Evolutionary conservation across 2,329 filamentous ascomycete genomes (phyloP).

Genomic region (Fonsecaea multimorphosa): DNA sequence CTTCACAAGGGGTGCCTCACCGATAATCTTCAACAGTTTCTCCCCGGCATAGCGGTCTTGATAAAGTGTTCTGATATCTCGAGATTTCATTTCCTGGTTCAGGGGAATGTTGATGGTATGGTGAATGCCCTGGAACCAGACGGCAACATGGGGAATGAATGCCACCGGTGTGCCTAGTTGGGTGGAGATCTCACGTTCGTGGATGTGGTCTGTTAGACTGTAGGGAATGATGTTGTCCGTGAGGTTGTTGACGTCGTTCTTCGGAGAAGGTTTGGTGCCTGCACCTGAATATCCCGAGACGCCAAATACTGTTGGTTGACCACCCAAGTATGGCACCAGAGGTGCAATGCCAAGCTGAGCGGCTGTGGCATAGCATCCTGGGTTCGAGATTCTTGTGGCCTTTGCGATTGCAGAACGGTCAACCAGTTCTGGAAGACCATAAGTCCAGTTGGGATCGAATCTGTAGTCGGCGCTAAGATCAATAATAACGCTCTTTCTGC

Average conservation of each 20-base stretch:
- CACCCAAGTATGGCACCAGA: slow-evolving; percentile 76
- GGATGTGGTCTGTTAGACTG: slow-evolving; percentile 89
- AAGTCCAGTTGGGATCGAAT: slow-evolving; percentile 84
- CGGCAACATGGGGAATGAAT: slow-evolving; percentile 93
- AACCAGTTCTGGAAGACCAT: slow-evolving; percentile 86
- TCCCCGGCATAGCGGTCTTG: slow-evolving; percentile 96
- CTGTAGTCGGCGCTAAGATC: slow-evolving; percentile 97
- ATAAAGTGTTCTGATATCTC: slow-evolving; percentile 92
- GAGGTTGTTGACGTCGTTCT: slow-evolving; percentile 86
- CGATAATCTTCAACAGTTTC: slow-evolving; percentile 89
- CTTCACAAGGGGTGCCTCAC: slow-evolving; percentile 85
- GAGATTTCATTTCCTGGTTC: slow-evolving; percentile 81
- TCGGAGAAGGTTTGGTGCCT: slow-evolving; percentile 89
- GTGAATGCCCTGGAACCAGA: slow-evolving; percentile 96
- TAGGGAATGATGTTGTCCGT: slow-evolving; percentile 90
- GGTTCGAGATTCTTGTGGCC: slow-evolving; percentile 84
- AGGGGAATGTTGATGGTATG: slow-evolving; percentile 91
- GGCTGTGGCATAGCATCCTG: slow-evolving; percentile 93
- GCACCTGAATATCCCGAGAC: slow-evolving; percentile 94
- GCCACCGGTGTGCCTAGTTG: slow-evolving; percentile 77
- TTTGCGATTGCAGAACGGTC: slow-evolving; percentile 76
- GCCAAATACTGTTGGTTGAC: slow-evolving; percentile 82
- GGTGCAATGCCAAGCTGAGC: slow-evolving; percentile 89
- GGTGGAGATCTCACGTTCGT: slow-evolving; percentile 85
- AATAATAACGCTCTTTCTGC: slow-evolving; percentile 76